phyloP scores from a whole-genome alignment of 441 rosid genomes.

The Populus hybrid region DNA sequence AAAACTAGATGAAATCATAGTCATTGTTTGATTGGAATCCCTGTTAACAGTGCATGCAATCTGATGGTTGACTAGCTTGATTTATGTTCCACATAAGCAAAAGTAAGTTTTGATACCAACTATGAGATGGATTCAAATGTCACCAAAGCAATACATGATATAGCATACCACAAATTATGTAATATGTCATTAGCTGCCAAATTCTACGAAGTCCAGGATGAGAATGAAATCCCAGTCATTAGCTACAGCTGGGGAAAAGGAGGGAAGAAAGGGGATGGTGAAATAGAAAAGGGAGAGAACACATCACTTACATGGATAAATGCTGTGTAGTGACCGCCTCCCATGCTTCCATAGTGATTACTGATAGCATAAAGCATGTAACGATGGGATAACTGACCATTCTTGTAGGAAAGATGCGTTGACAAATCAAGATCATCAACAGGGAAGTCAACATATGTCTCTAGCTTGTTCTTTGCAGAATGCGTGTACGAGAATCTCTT shows the following conservation, averaged over 20 bases:
- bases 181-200: neutral
- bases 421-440: constrained; percentile 60
- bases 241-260: neutral
- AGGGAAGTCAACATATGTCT: constrained; percentile 65
- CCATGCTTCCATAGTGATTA: constrained; percentile 74
- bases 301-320: constrained; percentile 56
- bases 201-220: neutral
- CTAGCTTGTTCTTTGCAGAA: constrained; percentile 58
- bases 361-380: constrained; percentile 60
- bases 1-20: no score
- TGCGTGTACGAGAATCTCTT: constrained; percentile 68
- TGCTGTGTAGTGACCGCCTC: constrained; percentile 46
- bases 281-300: no score
- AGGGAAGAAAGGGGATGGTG: neutral
- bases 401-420: constrained; percentile 38
- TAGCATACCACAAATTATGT: neutral
- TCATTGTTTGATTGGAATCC: no score
- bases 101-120: neutral
- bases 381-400: constrained; percentile 30
- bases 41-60: no score
- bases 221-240: neutral
- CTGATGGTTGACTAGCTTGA: no score
- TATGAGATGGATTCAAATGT: neutral
- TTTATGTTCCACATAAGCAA: neutral
- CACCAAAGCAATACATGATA: neutral